These are phyloP conservation scores for Lodderomyces pseudojiufengensis DNA, from an alignment of 1,139 yeast genomes.

Conservation along the genomic window DNA sequence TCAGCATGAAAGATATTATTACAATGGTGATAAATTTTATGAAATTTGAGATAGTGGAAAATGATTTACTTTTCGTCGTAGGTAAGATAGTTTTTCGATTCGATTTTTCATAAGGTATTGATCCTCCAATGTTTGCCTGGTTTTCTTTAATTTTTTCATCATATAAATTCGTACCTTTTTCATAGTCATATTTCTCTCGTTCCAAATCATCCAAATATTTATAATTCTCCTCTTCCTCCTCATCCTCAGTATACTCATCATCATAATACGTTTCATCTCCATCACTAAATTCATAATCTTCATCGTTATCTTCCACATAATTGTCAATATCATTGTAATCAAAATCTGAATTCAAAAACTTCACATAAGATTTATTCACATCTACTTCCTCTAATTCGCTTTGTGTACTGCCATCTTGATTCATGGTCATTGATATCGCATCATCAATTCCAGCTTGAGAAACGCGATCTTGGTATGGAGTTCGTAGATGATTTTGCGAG, in stretches of 20 bases:
- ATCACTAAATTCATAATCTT: constrained; percentile 12
- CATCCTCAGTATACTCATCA: constrained; percentile 12
- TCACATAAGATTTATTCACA: constrained; percentile 9
- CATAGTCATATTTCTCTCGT: background rate
- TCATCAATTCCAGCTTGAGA: constrained; percentile 4
- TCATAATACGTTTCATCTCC: constrained; percentile 3
- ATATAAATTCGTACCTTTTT: too few relatives aligned
- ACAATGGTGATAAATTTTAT: too few relatives aligned
- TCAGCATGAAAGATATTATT: too few relatives aligned
- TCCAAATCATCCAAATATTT: constrained; percentile 3
- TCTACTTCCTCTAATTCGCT: constrained; percentile 11
- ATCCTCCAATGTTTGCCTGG: too few relatives aligned
- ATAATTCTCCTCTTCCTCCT: constrained; percentile 6
- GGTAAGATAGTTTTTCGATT: too few relatives aligned
- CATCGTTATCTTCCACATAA: constrained; percentile 9
- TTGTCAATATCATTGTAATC: constrained; percentile 10
- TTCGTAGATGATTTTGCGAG: background rate
- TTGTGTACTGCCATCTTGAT: background rate
- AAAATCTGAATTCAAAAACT: constrained; percentile 6
- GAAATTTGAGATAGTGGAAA: too few relatives aligned
- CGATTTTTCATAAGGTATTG: too few relatives aligned
- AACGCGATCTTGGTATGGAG: background rate
- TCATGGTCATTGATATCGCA: constrained; percentile 6
- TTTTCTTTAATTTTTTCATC: too few relatives aligned
- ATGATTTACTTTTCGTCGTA: too few relatives aligned